Conservation (phyloP, 176 grass and related monocot species). For the Musa itinerans region DNA sequence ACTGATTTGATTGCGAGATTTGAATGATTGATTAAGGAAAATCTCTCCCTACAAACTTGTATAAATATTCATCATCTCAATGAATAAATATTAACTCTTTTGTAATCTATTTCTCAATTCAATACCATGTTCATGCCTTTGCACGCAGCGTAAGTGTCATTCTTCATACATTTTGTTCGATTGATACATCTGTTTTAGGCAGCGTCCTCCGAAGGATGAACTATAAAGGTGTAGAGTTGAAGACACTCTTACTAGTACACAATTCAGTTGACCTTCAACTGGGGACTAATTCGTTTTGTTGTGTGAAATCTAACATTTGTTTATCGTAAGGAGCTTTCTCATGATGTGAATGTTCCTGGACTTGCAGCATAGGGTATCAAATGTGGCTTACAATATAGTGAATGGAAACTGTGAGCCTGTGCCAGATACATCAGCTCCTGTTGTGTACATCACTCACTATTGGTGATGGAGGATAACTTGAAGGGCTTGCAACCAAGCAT, state of each 20-base stretch:
- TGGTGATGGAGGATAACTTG: slow-evolving; percentile 70
- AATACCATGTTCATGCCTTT: slow-evolving; percentile 70
- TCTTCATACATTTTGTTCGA: background rate
- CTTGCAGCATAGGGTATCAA: slow-evolving; percentile 79
- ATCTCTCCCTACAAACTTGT: too few species aligned
- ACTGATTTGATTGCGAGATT: too few species aligned
- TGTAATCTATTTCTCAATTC: background rate
- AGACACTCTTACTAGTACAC: too few species aligned
- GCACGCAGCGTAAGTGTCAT: slow-evolving; percentile 67
- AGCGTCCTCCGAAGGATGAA: too few species aligned
- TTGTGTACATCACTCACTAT: slow-evolving; percentile 67
- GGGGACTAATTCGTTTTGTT: too few species aligned
- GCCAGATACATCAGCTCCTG: slow-evolving; percentile 44
- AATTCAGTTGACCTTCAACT: too few species aligned
- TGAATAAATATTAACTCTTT: slow-evolving; percentile 2
- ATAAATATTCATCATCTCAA: too few species aligned
- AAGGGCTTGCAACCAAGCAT: slow-evolving; percentile 78
- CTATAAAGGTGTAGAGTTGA: too few species aligned
- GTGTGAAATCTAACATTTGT: too few species aligned
- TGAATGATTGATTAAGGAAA: too few species aligned
- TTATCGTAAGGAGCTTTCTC: background rate
- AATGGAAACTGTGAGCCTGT: slow-evolving; percentile 56
- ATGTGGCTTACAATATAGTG: slow-evolving; percentile 65
- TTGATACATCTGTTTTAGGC: too few species aligned
- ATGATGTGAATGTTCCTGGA: background rate